Percentiles rank a stretch among this genome's conserved stretches.
These are phyloP conservation scores for Melastoma malabathricum DNA, from an alignment of 345 rosid genomes.

Conservation along the genomic window DNA sequence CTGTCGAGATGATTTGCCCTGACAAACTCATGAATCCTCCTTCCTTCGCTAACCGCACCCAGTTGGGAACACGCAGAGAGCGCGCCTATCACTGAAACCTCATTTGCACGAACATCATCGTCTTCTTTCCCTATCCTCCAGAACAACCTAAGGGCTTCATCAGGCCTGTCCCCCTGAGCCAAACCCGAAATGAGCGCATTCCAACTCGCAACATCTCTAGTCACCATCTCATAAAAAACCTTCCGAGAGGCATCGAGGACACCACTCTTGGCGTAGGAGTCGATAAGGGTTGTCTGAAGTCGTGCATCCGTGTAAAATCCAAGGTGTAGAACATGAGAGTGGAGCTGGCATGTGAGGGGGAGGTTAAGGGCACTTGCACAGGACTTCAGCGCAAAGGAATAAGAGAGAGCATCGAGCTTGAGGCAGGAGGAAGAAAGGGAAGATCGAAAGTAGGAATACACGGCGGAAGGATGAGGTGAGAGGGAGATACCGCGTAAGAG, in stretches of 20 bases:
- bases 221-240: conserved; percentile 64
- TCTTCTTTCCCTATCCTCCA: conserved; percentile 39
- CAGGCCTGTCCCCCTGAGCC: conserved; percentile 44
- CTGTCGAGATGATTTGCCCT: conserved; percentile 37
- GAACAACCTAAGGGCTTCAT: conserved; percentile 54
- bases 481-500: conserved; percentile 62
- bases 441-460: conserved; percentile 46
- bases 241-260: conserved; percentile 30
- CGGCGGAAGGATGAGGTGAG: conserved; percentile 34
- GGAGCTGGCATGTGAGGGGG: conserved; percentile 41
- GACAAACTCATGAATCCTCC: conserved; percentile 31
- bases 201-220: conserved; percentile 70
- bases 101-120: conserved; percentile 30
- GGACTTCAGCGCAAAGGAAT: conserved; percentile 69
- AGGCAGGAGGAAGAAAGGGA: conserved; percentile 27
- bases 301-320: conserved; percentile 58
- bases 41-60: conserved; percentile 62
- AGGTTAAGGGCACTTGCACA: conserved; percentile 52
- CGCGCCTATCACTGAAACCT: conserved; percentile 62
- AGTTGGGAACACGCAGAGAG: conserved; percentile 67
- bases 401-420: conserved; percentile 63
- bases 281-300: conserved; percentile 66
- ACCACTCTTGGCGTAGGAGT: conserved; percentile 54
- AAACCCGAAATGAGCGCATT: conserved; percentile 74
- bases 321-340: conserved; percentile 31